Evolutionary conservation across 768 basidiomycete genomes (phyloP).

Genomic region (Hypholoma fasciculare): DNA sequence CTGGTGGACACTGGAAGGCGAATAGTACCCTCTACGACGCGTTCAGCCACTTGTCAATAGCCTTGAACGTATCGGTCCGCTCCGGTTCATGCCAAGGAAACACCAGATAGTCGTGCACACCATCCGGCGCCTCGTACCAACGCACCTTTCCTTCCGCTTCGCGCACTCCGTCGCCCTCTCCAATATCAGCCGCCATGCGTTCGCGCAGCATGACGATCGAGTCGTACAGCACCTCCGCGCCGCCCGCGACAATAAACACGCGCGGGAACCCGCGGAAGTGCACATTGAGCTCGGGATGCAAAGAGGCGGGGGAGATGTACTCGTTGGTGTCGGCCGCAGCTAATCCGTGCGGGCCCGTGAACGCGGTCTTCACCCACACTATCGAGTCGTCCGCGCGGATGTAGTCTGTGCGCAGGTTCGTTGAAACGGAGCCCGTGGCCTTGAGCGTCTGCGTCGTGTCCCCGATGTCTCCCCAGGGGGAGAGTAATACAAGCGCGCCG

Average conservation of each 20-base stretch:
- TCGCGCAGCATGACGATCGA: slow-evolving; percentile 43
- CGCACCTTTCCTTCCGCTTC: slow-evolving; percentile 42
- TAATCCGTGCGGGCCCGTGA: slow-evolving; percentile 47
- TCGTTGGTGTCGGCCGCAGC: slow-evolving; percentile 45
- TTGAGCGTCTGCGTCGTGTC: slow-evolving; percentile 25
- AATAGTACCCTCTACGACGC: slow-evolving; percentile 5
- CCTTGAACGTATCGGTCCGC: slow-evolving; percentile 44
- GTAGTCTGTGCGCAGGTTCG: slow-evolving; percentile 36
- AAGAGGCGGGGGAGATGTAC: slow-evolving; percentile 62
- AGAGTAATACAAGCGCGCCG: slow-evolving; percentile 50
- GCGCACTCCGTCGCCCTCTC: slow-evolving; percentile 37
- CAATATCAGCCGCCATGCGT: slow-evolving; percentile 53
- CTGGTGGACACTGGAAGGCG: too few species aligned
- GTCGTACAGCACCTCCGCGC: slow-evolving; percentile 60
- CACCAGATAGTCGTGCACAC: slow-evolving; percentile 52
- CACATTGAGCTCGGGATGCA: slow-evolving; percentile 32
- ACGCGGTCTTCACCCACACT: slow-evolving; percentile 38
- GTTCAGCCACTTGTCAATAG: slow-evolving; percentile 49
- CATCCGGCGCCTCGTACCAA: slow-evolving; percentile 52
- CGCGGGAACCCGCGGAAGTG: slow-evolving; percentile 58
- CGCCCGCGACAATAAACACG: slow-evolving; percentile 60
- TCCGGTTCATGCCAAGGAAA: slow-evolving; percentile 56
- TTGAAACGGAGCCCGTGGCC: slow-evolving; percentile 37
- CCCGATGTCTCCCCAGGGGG: slow-evolving; percentile 57
- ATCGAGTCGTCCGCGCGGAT: slow-evolving; percentile 23